Percentiles rank a stretch among this genome's conserved stretches.
phyloP scores from a whole-genome alignment of 257 asterid species.

The Marsdenia floribunda region DNA sequence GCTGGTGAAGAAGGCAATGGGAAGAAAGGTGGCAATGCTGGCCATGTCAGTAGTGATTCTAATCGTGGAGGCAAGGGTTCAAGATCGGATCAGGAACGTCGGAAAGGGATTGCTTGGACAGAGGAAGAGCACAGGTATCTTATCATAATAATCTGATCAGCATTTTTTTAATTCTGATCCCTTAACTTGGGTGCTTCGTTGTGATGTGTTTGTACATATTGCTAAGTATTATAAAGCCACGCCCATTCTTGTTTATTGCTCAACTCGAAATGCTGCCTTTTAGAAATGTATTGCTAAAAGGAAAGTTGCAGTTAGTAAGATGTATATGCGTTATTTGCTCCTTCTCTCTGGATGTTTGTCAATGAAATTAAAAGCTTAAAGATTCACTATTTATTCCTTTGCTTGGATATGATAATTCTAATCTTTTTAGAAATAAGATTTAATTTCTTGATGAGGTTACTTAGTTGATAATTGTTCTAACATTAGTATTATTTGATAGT shows the following conservation, averaged over 20 bases:
- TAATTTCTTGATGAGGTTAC: slow-evolving; percentile 2
- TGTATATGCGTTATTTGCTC: not conserved
- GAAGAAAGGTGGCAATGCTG: slow-evolving; percentile 40
- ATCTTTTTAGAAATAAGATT: not conserved
- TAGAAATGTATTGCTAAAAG: not conserved
- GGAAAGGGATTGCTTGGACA: slow-evolving; percentile 95
- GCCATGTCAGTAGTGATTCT: slow-evolving; percentile 39
- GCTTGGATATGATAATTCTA: not conserved
- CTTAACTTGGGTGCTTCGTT: not conserved
- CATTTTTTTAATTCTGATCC: not conserved
- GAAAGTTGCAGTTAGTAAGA: not conserved
- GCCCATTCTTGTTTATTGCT: not conserved
- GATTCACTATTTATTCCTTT: not conserved
- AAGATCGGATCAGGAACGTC: slow-evolving; percentile 76
- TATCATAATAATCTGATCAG: slow-evolving; percentile 2
- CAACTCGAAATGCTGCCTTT: no score
- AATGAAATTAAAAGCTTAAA: not conserved
- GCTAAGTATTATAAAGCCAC: not conserved
- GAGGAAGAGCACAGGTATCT: slow-evolving; percentile 94
- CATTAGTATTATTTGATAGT: not conserved
- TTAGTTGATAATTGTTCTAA: not conserved
- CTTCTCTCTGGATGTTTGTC: not conserved
- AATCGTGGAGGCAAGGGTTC: slow-evolving; percentile 56
- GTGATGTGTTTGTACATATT: not conserved
- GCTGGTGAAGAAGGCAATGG: slow-evolving; percentile 52